These are phyloP conservation scores for Tremella yokohamensis DNA, from an alignment of 768 basidiomycete genomes.

Conservation along the genomic window DNA sequence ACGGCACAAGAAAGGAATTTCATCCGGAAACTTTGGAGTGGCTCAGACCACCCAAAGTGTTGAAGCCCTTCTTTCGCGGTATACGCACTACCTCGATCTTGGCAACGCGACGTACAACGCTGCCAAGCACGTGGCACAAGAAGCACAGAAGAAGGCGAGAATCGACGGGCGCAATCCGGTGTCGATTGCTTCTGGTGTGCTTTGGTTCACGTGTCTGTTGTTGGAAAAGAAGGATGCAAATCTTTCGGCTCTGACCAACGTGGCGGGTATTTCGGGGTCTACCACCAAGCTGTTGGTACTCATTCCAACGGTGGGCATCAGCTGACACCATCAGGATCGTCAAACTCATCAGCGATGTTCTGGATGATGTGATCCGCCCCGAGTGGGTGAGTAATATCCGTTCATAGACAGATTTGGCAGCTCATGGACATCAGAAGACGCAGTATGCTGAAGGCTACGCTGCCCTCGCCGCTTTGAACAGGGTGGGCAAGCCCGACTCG, in stretches of 20 bases:
- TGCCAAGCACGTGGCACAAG: conserved; percentile 48
- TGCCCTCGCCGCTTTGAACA: conserved; percentile 21
- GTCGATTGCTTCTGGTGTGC: conserved; percentile 96
- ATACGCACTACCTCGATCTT: conserved; percentile 44
- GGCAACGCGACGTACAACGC: conserved; percentile 42
- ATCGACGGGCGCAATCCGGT: conserved; percentile 92
- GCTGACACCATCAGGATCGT: conserved; percentile 30
- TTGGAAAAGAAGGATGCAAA: conserved; percentile 66
- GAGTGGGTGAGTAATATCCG: conserved; percentile 38
- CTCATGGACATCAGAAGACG: conserved; percentile 25
- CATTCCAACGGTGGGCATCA: background rate
- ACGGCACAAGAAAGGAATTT: background rate
- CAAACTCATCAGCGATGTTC: conserved; percentile 31
- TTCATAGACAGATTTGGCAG: background rate
- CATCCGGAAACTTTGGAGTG: conserved; percentile 15
- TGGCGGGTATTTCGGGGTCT: conserved; percentile 91
- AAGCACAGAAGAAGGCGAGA: conserved; percentile 37
- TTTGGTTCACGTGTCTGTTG: conserved; percentile 84
- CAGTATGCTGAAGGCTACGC: conserved; percentile 30
- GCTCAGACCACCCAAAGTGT: conserved; percentile 26
- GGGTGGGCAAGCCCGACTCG: conserved; percentile 10
- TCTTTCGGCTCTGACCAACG: conserved; percentile 77
- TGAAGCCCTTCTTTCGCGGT: conserved; percentile 38
- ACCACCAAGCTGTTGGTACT: conserved; percentile 70
- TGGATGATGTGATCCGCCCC: conserved; percentile 42